A percentile compares a stretch with the other conserved stretches of the same genome.
phyloP scores from a whole-genome alignment of 139 green algal genomes.

The Coelastrella sp. region DNA sequence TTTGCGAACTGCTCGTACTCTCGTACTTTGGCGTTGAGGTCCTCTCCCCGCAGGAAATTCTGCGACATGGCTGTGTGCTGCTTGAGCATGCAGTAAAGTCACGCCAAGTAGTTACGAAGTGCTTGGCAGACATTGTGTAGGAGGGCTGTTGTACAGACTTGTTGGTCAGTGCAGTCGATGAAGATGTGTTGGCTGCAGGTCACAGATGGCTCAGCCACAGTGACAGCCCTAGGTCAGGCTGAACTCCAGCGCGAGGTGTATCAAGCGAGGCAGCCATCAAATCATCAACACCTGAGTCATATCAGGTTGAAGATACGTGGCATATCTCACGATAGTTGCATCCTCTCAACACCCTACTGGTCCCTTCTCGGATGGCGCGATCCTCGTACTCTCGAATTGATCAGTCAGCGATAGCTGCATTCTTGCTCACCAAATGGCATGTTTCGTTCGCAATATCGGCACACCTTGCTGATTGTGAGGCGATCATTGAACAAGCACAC shows the following conservation, averaged over 20 bases:
- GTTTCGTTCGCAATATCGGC: neutral
- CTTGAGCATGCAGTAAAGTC: too few species aligned
- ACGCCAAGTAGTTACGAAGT: too few species aligned
- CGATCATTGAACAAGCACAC: neutral
- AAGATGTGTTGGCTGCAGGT: neutral
- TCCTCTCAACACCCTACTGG: neutral
- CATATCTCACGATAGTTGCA: too few species aligned
- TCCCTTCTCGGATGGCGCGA: neutral
- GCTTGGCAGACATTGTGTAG: neutral
- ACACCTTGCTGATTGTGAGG: too few species aligned
- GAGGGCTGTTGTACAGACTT: neutral
- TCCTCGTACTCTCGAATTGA: neutral
- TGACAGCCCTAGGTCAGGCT: too few species aligned
- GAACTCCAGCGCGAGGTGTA: too few species aligned
- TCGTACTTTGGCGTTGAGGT: constrained; percentile 32
- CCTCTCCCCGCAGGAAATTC: neutral
- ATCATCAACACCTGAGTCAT: neutral
- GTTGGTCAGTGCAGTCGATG: too few species aligned
- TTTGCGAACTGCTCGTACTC: constrained; percentile 50
- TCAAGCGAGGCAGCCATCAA: neutral
- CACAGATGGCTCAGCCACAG: neutral
- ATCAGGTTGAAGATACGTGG: too few species aligned
- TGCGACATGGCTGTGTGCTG: neutral
- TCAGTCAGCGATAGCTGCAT: neutral
- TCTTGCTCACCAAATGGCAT: neutral